phyloP scores from a whole-genome alignment of 2,329 filamentous ascomycete species.

The Myriosclerotinia curreyana region DNA sequence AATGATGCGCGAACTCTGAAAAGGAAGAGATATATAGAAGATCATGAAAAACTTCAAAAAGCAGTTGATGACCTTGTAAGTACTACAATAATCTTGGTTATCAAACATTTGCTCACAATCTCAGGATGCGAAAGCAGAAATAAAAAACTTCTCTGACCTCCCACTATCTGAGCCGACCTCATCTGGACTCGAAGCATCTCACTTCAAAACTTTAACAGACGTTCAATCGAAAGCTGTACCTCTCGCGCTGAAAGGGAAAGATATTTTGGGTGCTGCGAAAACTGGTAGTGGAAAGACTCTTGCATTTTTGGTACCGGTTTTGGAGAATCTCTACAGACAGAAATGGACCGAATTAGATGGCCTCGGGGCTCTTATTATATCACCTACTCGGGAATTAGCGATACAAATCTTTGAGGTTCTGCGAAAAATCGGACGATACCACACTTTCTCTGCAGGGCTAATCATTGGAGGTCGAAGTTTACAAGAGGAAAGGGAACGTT shows the following conservation, averaged over 20 bases:
- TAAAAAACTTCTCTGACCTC: conserved; percentile 73
- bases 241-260: conserved; percentile 76
- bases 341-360: conserved; percentile 91
- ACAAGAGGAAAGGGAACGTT: conserved; percentile 78
- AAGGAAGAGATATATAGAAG: conserved; percentile 38
- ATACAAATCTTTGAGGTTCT: conserved; percentile 97
- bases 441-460: conserved; percentile 86
- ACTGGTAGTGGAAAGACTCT: conserved; percentile 95
- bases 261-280: conserved; percentile 92
- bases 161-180: conserved; percentile 80
- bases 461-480: conserved; percentile 92
- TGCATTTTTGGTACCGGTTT: conserved; percentile 84
- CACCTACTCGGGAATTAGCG: conserved; percentile 89
- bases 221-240: conserved; percentile 90
- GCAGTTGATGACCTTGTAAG: conserved; percentile 37
- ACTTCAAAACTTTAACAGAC: conserved; percentile 88
- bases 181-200: conserved; percentile 75
- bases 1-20: conserved; percentile 34
- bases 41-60: conserved; percentile 36
- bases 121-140: conserved; percentile 38
- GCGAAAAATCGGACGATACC: conserved; percentile 82
- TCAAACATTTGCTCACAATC: conserved; percentile 23
- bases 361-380: conserved; percentile 86
- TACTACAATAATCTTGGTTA: conserved; percentile 9
- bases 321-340: conserved; percentile 86